Evolutionary conservation across 2,329 filamentous ascomycete genomes (phyloP).

Genomic region (Furcasterigmium furcatum): DNA sequence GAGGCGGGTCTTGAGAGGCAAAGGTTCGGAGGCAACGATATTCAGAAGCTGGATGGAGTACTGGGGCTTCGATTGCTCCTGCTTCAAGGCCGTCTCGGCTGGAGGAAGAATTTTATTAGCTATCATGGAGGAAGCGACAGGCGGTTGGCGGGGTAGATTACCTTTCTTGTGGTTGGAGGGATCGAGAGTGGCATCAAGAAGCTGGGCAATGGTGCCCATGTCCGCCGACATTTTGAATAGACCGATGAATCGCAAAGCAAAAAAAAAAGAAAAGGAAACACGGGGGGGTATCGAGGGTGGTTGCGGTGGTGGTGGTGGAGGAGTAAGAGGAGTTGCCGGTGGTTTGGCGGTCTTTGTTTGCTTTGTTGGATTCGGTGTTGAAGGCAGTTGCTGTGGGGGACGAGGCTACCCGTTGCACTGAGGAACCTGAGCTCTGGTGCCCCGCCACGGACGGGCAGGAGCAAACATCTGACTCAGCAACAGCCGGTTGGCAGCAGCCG

Average conservation of each 20-base stretch:
- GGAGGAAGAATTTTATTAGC: constrained; percentile 29
- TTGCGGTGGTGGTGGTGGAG: neutral
- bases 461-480: no score
- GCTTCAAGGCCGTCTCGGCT: constrained; percentile 81
- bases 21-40: constrained; percentile 75
- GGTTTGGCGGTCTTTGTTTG: neutral
- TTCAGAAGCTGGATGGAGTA: constrained; percentile 88
- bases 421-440: no score
- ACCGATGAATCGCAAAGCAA: neutral
- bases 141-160: constrained; percentile 35
- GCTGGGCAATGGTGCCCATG: constrained; percentile 65
- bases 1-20: constrained; percentile 76
- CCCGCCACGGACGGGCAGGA: no score
- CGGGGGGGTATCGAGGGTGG: neutral
- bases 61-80: constrained; percentile 76
- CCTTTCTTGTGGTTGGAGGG: constrained; percentile 87
- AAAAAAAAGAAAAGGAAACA: neutral
- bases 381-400: no score
- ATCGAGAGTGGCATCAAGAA: constrained; percentile 89
- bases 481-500: no score
- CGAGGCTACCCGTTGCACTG: no score
- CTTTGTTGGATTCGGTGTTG: neutral
- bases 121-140: constrained; percentile 21
- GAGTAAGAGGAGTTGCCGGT: neutral
- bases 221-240: constrained; percentile 51